Evolutionary conservation across 495 filamentous ascomycete genomes (phyloP), one percentile per base, ranked within the genome.

Genomic region (Zalerion maritima): DNA sequence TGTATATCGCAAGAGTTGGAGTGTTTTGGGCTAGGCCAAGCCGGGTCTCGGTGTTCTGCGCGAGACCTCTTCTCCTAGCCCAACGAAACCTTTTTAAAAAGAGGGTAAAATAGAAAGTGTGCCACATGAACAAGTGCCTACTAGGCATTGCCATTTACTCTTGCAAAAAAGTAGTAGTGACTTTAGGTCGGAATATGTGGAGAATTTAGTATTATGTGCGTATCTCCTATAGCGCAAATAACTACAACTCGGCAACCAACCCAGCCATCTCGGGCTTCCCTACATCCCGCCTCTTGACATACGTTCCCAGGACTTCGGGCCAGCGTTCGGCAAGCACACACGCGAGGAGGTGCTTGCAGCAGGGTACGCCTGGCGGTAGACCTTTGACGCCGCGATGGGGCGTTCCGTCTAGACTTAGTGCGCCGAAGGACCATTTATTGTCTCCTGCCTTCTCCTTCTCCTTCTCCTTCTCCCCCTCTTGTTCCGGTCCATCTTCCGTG

Each of bases 261-360:
- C 77, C 87, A 11, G 77, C 84, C 60, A 80, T 58, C 58, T 85
- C 80, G 41, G 74, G 75, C 33, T 57, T 57, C 22, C 62, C 50
- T 12, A 77, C 62, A 28, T 45, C 34, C 39, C 58, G 60, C 44
- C 69, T 60, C 21, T 60, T 62, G 22, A 74, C 62, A 41, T 67
- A 66, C 3, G 43, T 36, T 8, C 60, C 59, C 32, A 84, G 63
- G 18, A 80, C 44, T 3, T 31, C 52, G 2, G 41, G 40, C 55
- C 81, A 85, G 21, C 67, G 50, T 51, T 76, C 78, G n/a, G 62
- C 73, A 38, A 96, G 42, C 27, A 86, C 43, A 53, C 81, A 87
- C 12, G 87, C 87, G 15, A 96, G 60, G 11, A 94, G 42, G 52
- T 96, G 87, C 55, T 94, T 94, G 46, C 87, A 96, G 18, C 78